Percentiles rank a stretch among this genome's conserved stretches.
These are phyloP conservation scores for Globisporangium carolinianum DNA, from an alignment of 352 stramenopile species.

Conservation along the genomic window DNA sequence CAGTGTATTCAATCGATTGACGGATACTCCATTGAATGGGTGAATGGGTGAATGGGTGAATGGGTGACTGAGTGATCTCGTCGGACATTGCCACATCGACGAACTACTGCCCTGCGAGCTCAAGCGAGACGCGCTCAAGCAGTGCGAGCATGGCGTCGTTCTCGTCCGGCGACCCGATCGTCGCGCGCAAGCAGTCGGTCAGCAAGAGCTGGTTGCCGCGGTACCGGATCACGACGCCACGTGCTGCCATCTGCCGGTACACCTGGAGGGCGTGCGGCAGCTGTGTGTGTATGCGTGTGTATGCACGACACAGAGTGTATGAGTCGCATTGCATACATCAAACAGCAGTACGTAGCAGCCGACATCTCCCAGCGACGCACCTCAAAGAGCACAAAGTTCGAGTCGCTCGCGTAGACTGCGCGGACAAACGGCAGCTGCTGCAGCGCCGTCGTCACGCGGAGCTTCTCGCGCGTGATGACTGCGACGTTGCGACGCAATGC, in stretches of 20 bases:
- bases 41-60: too few relatives aligned
- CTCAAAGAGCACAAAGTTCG: constrained; percentile 98
- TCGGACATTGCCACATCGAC: neutral
- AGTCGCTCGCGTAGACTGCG: constrained; percentile 92
- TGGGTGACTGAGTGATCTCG: too few relatives aligned
- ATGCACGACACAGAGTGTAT: neutral
- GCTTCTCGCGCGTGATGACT: constrained; percentile 80
- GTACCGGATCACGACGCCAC: constrained; percentile 94
- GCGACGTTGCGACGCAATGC: constrained; percentile 55
- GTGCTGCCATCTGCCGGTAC: constrained; percentile 92
- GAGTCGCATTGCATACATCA: neutral
- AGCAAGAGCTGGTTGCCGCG: constrained; percentile 95
- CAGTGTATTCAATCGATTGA: neutral
- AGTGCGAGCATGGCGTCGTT: constrained; percentile 92
- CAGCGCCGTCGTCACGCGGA: constrained; percentile 74
- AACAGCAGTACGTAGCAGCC: neutral
- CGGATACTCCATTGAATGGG: too few relatives aligned
- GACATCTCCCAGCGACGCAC: constrained; percentile 22
- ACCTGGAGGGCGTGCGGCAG: constrained; percentile 87
- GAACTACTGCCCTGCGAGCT: constrained; percentile 18
- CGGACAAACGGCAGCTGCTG: constrained; percentile 89
- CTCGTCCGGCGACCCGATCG: constrained; percentile 91
- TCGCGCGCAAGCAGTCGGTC: constrained; percentile 92
- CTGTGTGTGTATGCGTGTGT: constrained; percentile 18
- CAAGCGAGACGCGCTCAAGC: constrained; percentile 55